Percentiles rank a stretch among this genome's conserved stretches.
Conservation (phyloP, 2,329 filamentous ascomycete genomes). For the Claviceps arundinis region DNA sequence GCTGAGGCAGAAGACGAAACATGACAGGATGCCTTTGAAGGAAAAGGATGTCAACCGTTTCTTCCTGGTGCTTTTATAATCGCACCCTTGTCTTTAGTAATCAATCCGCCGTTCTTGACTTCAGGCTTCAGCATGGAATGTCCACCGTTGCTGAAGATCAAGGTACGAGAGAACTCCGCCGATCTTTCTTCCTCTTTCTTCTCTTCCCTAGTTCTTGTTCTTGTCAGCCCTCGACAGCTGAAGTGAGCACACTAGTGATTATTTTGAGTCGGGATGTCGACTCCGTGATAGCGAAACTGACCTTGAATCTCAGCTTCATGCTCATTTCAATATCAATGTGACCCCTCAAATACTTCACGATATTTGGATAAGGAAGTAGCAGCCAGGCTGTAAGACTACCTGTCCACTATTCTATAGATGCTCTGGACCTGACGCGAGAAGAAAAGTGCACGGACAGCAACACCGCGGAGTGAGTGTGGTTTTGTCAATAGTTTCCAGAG, state of each 20-base stretch:
- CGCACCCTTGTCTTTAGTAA: too few relatives aligned
- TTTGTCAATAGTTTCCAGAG: background rate
- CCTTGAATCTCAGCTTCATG: conserved; percentile 47
- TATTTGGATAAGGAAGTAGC: conserved; percentile 53
- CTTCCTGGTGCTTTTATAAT: too few relatives aligned
- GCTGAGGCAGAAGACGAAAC: too few relatives aligned
- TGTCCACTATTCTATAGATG: conserved; percentile 44
- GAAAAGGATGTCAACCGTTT: too few relatives aligned
- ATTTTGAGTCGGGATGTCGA: background rate
- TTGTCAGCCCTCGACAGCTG: too few relatives aligned
- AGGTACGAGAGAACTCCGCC: conserved; percentile 24
- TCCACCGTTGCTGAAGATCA: conserved; percentile 39
- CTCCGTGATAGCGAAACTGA: background rate
- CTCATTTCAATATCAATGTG: conserved; percentile 70
- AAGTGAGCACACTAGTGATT: too few relatives aligned
- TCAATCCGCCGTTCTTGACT: too few relatives aligned
- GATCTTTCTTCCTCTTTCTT: background rate
- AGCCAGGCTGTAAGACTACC: conserved; percentile 30
- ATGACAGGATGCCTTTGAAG: too few relatives aligned
- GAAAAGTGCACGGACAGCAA: conserved; percentile 57
- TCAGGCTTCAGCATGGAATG: conserved; percentile 25
- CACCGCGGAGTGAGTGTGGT: conserved; percentile 45
- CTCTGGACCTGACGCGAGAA: conserved; percentile 52
- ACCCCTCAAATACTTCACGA: conserved; percentile 58
- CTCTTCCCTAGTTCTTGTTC: background rate